Base-by-base conservation (phyloP, 2,329 filamentous ascomycete species). In the Onygenales sp. region DNA sequence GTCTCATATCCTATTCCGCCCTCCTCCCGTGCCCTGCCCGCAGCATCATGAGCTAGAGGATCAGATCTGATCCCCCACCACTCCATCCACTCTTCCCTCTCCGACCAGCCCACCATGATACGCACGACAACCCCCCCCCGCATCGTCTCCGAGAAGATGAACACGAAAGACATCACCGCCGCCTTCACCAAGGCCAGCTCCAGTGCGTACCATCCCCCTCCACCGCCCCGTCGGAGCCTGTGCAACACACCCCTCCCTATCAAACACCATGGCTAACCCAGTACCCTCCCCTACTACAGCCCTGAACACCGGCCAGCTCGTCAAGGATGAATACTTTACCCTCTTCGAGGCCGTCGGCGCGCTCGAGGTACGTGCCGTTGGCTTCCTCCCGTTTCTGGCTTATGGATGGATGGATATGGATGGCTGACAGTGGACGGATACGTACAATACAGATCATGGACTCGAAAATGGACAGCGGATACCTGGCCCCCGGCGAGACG, bases 401-500 rank as follows among this genome's bases (percentile, higher is more conserved):
- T 10, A 17, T 45, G 3, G 31, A 7, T 9, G 11, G 11, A 27
- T 10, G 10, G 3, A 41, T 10, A 36, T 33, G 14, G 14, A 32
- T 13, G n/a, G 32, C 46, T 58, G 27, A 58, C 10, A 14, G 21
- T n/a, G 17, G 33, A 13, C 44, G 6, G n/a, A 32, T 27, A 27
- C 21, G 2, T 11, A 31, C 7, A 35, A 51, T 17, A 21, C 63
- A 98, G 93, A 95, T 98, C 62, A 96, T 96, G 89, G 93, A 98
- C 65, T 85, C 88, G 1, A 98, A 97, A 72, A 98, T 98, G 93
- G 93, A 98, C 70, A 96, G 89, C 65, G 93, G 93, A 32, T 90
- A 86, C 59, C 76, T 94, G 6, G 78, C 82, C 17, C 82, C 86
- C 7, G 87, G 85, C 33, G 89, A 95, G 64, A 69, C 54, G 58